Percentiles rank a stretch among this genome's conserved stretches.
These are phyloP conservation scores for Meripilus lineatus DNA, from an alignment of 1,284 basidiomycete genomes.

Conservation along the genomic window DNA sequence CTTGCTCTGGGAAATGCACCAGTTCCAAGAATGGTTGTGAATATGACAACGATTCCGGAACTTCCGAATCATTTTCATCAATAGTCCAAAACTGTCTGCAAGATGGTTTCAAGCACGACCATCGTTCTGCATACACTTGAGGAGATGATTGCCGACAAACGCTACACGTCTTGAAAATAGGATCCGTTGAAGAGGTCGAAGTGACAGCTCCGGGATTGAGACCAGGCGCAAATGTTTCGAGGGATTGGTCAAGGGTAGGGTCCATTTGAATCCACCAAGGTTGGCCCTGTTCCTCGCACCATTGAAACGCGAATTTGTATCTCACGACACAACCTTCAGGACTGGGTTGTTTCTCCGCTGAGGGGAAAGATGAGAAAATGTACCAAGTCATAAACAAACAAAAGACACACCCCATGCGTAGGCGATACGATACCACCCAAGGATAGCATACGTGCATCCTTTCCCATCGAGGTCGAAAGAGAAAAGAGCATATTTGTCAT, in stretches of 20 bases:
- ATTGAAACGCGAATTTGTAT: slow-evolving; percentile 77
- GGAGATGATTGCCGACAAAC: slow-evolving; percentile 32
- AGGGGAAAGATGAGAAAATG: neutral
- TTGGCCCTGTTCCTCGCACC: slow-evolving; percentile 64
- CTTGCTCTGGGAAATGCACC: slow-evolving; percentile 15
- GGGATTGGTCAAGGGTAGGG: no score
- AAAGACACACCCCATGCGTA: slow-evolving; percentile 63
- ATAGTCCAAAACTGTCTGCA: slow-evolving; percentile 54
- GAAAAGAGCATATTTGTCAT: slow-evolving; percentile 66
- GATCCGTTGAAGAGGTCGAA: no score
- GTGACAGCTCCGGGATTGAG: no score
- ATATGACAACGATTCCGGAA: slow-evolving; percentile 39
- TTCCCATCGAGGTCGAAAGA: slow-evolving; percentile 56
- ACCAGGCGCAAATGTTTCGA: no score
- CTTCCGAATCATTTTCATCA: slow-evolving; percentile 19
- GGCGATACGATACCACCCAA: slow-evolving; percentile 68
- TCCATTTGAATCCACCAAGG: slow-evolving; percentile 62
- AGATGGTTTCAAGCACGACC: slow-evolving; percentile 57
- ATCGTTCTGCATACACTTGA: slow-evolving; percentile 47
- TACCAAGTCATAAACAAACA: neutral
- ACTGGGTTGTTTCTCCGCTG: slow-evolving; percentile 60
- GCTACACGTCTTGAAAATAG: no score
- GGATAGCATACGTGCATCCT: slow-evolving; percentile 59
- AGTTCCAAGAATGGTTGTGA: slow-evolving; percentile 41
- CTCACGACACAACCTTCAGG: slow-evolving; percentile 50